A percentile compares a stretch with the other conserved stretches of the same genome.
Conservation (phyloP, 306 rosid genomes). For the Canavalia ensiformis region DNA sequence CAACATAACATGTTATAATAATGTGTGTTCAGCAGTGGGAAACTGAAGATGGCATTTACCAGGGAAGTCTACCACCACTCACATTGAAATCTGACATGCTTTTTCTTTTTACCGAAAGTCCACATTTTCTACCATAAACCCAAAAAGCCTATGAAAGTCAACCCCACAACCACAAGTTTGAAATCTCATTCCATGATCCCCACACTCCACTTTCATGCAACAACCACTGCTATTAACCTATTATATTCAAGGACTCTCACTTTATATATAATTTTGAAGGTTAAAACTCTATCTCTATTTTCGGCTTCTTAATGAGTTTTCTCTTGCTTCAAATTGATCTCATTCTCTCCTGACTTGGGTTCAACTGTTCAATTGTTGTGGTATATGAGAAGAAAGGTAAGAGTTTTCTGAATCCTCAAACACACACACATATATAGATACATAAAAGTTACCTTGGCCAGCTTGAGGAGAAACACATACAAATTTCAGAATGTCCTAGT, state of each 20-base stretch:
- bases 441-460: neutral
- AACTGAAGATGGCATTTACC: slow-evolving; percentile 58
- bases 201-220: slow-evolving; percentile 56
- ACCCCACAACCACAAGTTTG: slow-evolving; percentile 63
- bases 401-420: slow-evolving; percentile 31
- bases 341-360: neutral
- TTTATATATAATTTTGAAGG: slow-evolving; percentile 23
- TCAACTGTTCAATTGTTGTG: neutral
- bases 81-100: slow-evolving; percentile 51
- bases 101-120: slow-evolving; percentile 51
- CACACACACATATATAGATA: neutral
- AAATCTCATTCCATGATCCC: slow-evolving; percentile 51
- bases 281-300: slow-evolving; percentile 10
- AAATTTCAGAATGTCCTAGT: slow-evolving; percentile 5
- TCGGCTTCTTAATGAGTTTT: neutral
- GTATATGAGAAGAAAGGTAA: slow-evolving; percentile 22
- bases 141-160: slow-evolving; percentile 50
- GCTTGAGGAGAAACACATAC: slow-evolving; percentile 2
- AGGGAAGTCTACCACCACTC: slow-evolving; percentile 44
- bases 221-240: neutral
- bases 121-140: slow-evolving; percentile 48
- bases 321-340: slow-evolving; percentile 8
- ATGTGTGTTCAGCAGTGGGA: slow-evolving; percentile 51
- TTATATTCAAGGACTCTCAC: slow-evolving; percentile 42
- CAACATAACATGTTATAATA: neutral